A percentile compares a stretch with the other conserved stretches of the same genome.
Evolutionary conservation across 2,329 filamentous ascomycete genomes (phyloP).

Genomic region (Lasiodiplodia citricola): DNA sequence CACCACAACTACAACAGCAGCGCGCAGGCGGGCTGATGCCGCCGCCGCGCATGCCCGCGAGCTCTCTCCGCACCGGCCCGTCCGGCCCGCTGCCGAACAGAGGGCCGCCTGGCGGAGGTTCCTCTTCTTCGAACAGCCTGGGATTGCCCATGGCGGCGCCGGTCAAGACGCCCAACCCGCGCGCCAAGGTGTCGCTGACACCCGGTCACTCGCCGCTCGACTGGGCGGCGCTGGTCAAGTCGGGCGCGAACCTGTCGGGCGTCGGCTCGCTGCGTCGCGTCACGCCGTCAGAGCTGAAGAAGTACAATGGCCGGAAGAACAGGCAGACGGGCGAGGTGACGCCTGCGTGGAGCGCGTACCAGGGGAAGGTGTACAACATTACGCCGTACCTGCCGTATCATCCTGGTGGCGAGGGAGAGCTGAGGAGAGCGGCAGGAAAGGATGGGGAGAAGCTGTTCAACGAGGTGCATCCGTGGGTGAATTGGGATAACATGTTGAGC

Average conservation of each 20-base stretch:
- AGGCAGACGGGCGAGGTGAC: slow-evolving; percentile 57
- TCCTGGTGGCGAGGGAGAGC: slow-evolving; percentile 80
- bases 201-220: slow-evolving; percentile 94
- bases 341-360: slow-evolving; percentile 82
- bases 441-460: slow-evolving; percentile 69
- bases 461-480: slow-evolving; percentile 71
- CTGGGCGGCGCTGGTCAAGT: slow-evolving; percentile 86
- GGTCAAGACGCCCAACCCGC: slow-evolving; percentile 48
- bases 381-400: slow-evolving; percentile 89
- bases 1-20: slow-evolving; percentile 9
- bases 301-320: slow-evolving; percentile 80
- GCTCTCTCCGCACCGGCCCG: slow-evolving; percentile 47
- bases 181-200: slow-evolving; percentile 75
- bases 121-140: slow-evolving; percentile 49
- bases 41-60: slow-evolving; percentile 39
- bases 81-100: slow-evolving; percentile 57
- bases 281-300: slow-evolving; percentile 78
- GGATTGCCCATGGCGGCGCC: slow-evolving; percentile 34
- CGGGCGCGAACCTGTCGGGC: slow-evolving; percentile 58
- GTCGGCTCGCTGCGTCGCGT: slow-evolving; percentile 69
- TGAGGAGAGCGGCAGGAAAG: slow-evolving; percentile 78
- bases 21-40: slow-evolving; percentile 35
- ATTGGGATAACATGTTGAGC: slow-evolving; percentile 69
- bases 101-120: slow-evolving; percentile 44
- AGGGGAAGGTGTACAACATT: slow-evolving; percentile 93